Base-by-base conservation (phyloP, 2,329 filamentous ascomycete genomes). In the Dactylellina leptospora region DNA sequence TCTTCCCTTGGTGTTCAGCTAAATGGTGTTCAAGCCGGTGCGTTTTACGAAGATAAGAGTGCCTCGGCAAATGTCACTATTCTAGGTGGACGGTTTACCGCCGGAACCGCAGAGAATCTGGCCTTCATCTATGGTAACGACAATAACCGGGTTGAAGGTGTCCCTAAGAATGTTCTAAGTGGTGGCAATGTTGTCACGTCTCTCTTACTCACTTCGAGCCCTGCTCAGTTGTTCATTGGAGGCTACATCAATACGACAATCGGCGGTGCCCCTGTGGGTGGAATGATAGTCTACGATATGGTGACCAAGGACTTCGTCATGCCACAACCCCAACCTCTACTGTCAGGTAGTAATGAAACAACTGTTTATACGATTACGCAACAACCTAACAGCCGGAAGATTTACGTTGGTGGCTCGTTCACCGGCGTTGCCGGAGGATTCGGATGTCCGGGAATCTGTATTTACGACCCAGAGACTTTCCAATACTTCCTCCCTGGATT, bases 371-470 rank as follows among this genome's bases (percentile, higher is more conserved):
- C 90, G 25, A 92, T 99, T 75, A 85, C 87, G 9, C 83, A 88
- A 6, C 89, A 88, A 61, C 90, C 91, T 0, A 85, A 85, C 60
- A 87, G 87, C 16, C 83, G 84, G 1, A 87, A 95, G 54, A 84
- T 99, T 10, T 99, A 90, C 77, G 90, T 99, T 28, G 93, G 90
- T 36, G 95, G 95, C 28, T 87, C 85, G 8, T 99, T 97, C 78
- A 73, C 69, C 1, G 8, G 50, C 18, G 66, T 48, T 16, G 75
- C 72, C n/a, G 75, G 75, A 42, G 48, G 60, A 18, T 77, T 77
- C 50, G 83, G 86, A n/a, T 86, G 85, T 28, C 95, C 92, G 16
- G 95, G 95, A 48, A 85, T 99, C 22, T 99, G 95, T 80, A 83
- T 89, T 69, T 96, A 90, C 81, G 74, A 77, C 23, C 73, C 70